phyloP scores from a whole-genome alignment of 2,329 filamentous ascomycete species.

The Chaetothyriales sp. region DNA sequence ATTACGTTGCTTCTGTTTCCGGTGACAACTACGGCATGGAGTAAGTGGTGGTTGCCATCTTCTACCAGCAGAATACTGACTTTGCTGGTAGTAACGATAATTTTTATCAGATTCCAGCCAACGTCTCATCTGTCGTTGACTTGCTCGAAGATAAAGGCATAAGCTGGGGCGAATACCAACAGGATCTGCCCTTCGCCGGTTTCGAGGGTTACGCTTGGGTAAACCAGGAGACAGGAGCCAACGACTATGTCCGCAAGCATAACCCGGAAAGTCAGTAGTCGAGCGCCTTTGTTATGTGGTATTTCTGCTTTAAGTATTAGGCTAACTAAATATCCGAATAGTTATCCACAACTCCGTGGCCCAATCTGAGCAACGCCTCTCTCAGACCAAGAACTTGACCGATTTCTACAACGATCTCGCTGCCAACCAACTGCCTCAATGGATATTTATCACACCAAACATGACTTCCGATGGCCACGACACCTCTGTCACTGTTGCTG shows the following conservation, averaged over 20 bases:
- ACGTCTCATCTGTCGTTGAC: constrained; percentile 55
- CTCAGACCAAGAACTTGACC: constrained; percentile 60
- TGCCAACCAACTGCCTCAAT: constrained; percentile 53
- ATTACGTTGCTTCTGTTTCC: constrained; percentile 55
- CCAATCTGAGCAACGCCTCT: constrained; percentile 44
- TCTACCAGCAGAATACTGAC: constrained; percentile 12
- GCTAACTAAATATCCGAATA: constrained; percentile 23
- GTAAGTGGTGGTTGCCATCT: neutral
- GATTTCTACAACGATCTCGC: constrained; percentile 55
- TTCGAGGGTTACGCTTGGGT: constrained; percentile 52
- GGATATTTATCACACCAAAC: constrained; percentile 40
- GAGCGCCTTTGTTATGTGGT: no score
- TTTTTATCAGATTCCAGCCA: constrained; percentile 44
- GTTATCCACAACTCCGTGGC: constrained; percentile 55
- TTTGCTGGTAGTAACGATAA: constrained; percentile 42
- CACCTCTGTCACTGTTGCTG: constrained; percentile 54
- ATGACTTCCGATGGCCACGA: constrained; percentile 62
- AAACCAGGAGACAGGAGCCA: constrained; percentile 52
- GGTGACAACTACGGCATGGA: constrained; percentile 63
- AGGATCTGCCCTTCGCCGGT: constrained; percentile 62
- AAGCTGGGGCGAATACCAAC: constrained; percentile 61
- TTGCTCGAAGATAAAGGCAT: constrained; percentile 52
- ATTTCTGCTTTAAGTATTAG: neutral
- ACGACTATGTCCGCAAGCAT: constrained; percentile 76
- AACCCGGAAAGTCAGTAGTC: constrained; percentile 32